A percentile compares a stretch with the other conserved stretches of the same genome.
Conservation (phyloP, 164 flowering plant genomes). For the Vitis vinifera region DNA sequence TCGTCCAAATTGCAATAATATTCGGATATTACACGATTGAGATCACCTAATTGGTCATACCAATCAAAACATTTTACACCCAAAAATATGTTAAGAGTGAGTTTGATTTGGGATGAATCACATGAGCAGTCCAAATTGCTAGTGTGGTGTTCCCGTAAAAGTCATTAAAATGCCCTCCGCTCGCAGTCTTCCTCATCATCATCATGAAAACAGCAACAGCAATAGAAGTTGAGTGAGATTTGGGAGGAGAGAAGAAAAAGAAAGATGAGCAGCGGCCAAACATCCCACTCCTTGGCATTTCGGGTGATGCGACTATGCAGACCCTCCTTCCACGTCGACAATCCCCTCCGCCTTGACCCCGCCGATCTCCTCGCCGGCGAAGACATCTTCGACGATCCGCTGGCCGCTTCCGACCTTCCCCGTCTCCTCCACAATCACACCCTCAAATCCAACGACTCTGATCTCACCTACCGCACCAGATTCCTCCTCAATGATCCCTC, state of each 20-base stretch:
- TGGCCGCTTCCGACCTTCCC: constrained; percentile 47
- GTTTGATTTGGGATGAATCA: too few species aligned
- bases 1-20: too few species aligned
- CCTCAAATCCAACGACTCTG: constrained; percentile 26
- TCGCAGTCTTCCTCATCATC: too few species aligned
- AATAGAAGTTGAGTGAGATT: background rate
- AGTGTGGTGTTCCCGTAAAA: too few species aligned
- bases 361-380: constrained; percentile 83
- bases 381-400: constrained; percentile 69
- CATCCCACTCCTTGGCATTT: constrained; percentile 86
- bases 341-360: constrained; percentile 73
- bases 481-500: constrained; percentile 59
- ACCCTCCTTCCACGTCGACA: constrained; percentile 79
- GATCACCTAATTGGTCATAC: too few species aligned
- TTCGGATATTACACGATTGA: too few species aligned
- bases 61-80: too few species aligned
- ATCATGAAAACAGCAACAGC: background rate
- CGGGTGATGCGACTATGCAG: constrained; percentile 92
- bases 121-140: too few species aligned
- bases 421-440: constrained; percentile 30
- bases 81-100: too few species aligned
- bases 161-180: too few species aligned
- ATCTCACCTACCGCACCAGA: constrained; percentile 68
- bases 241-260: background rate
- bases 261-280: constrained; percentile 46